Evolutionary conservation across 192 early-diverging fungal species (phyloP), one percentile per base, ranked within the genome.

Genomic region (Spizellomyces sp.): DNA sequence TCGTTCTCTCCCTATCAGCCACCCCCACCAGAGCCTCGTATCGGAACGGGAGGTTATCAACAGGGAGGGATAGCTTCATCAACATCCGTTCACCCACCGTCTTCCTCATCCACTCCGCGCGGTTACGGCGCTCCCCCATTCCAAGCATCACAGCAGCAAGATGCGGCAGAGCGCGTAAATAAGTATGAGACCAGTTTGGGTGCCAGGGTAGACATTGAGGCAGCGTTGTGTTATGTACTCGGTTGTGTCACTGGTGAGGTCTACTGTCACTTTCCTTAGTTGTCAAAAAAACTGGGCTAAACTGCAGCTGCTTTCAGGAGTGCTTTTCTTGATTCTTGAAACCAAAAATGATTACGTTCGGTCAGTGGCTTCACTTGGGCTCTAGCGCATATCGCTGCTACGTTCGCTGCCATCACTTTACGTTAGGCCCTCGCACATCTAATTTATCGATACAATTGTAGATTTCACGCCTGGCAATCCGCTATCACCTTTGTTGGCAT

Each of bases 171-270:
- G 48, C 81, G 90, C 36, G 87, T 94, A n/a, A 94, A 91, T 74
- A 90, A 91, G 69, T 94, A 92, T 71, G 90, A 94, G 62, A 94
- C 92, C 19, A 80, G 74, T 46, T 75, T 91, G 48, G 77, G 85
- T 19, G 77, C 90, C 48, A 84, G 91, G 12, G 83, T 90, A 47
- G 91, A 94, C 75, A 82, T 92, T 59, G 90, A 91, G 78, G 90
- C 92, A 4, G 84, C 89, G 21, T 63, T 89, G 52, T 83, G 88
- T 10, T 94, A 94, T 71, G 75, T 78, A 0, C 69, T 93, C 10
- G 86, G 88, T 36, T 79, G 80, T 64, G 36, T 86, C 45, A 75
- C 81, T 48, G 85, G 84, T 85, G 77, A 15, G 73, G 45, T 14
- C n/a, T n/a, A 27, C 60, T 57, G 22, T 41, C 22, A 0, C 41